phyloP scores from a whole-genome alignment of 306 rosid species.

The Lotus japonicus region DNA sequence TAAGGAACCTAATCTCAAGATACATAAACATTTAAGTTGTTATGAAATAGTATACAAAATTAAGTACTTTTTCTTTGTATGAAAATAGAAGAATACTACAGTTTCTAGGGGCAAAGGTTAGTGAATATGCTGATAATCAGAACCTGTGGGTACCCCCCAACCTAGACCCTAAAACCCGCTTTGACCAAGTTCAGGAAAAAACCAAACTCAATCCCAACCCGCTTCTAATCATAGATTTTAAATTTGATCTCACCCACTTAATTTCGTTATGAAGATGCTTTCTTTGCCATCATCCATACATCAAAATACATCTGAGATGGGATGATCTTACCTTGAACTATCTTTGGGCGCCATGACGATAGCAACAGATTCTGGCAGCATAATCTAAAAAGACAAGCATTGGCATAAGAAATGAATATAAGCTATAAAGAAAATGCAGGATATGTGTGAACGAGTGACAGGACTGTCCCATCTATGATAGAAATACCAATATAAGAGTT shows the following conservation, averaged over 20 bases:
- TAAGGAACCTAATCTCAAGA: too few species aligned
- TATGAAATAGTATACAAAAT: too few species aligned
- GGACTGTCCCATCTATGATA: too few species aligned
- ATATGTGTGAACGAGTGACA: background rate
- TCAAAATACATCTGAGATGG: conserved; percentile 4
- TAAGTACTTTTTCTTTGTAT: too few species aligned
- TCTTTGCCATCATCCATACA: background rate
- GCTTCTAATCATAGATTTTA: too few species aligned
- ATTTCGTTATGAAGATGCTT: background rate
- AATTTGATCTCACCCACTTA: background rate
- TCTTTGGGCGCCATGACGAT: conserved; percentile 96
- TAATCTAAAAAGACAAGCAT: conserved; percentile 48
- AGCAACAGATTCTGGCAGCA: conserved; percentile 97
- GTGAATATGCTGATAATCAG: too few species aligned
- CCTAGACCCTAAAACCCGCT: too few species aligned
- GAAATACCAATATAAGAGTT: background rate
- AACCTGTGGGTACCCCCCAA: too few species aligned
- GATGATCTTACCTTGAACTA: conserved; percentile 53
- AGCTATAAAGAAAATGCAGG: background rate
- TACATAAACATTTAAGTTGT: background rate
- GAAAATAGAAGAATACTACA: too few species aligned
- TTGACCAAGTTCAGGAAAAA: too few species aligned
- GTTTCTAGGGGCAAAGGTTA: too few species aligned
- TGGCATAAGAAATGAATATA: background rate
- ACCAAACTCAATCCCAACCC: too few species aligned